Conservation (phyloP, 108 stramenopile species). For the Fragilariopsis cylindrus region DNA sequence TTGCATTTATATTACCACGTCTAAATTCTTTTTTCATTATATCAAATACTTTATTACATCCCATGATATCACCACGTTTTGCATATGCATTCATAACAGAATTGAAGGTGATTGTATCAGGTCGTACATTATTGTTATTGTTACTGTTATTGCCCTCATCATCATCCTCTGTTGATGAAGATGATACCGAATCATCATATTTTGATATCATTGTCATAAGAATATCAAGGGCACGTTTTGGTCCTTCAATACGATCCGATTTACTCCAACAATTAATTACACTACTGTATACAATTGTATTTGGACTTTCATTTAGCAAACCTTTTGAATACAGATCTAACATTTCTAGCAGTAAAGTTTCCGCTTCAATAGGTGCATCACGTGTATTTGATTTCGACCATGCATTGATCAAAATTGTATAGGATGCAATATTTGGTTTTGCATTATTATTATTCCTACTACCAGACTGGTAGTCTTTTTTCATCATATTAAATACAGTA, state of each 20-base stretch:
- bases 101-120: conserved; percentile 42
- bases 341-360: conserved; percentile 35
- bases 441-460: conserved; percentile 8
- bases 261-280: conserved; percentile 19
- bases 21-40: not conserved
- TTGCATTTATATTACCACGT: conserved; percentile 1
- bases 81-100: conserved; percentile 63
- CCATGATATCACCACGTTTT: conserved; percentile 20
- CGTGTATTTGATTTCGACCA: conserved; percentile 23
- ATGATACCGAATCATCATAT: not conserved
- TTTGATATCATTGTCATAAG: not conserved
- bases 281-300: conserved; percentile 40
- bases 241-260: not conserved
- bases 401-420: conserved; percentile 41
- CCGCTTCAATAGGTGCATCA: conserved; percentile 50
- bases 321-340: not conserved
- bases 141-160: too few species aligned
- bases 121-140: conserved; percentile 14
- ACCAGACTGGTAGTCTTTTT: conserved; percentile 7
- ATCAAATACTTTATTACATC: conserved; percentile 28
- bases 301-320: conserved; percentile 33
- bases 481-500: conserved; percentile 34
- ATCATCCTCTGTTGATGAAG: too few species aligned
- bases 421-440: conserved; percentile 29
- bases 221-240: not conserved